Base-by-base conservation (phyloP, 2,329 filamentous ascomycete genomes). In the Teratosphaeria nubilosa region DNA sequence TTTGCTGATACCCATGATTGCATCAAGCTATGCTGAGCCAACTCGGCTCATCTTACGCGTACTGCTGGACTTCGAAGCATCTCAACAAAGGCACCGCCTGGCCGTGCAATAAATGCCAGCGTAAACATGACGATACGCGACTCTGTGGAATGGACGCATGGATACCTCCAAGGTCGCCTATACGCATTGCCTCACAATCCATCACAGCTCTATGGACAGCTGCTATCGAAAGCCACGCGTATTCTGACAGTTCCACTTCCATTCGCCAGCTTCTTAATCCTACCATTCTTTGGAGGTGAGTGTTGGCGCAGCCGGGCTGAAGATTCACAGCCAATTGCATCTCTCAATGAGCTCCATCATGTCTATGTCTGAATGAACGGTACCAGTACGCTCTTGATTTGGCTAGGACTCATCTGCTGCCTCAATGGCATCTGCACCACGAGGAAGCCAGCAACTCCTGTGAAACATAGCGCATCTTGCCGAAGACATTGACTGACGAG, bases 221-320 rank as follows among this genome's bases (percentile, higher is more conserved):
- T 65, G 5, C 56, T 70, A 16, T 65, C 66, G 16, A 68, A 69
- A 54, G 55, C 63, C 14, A 67, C 69, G 5, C 67, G 64, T 53
- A 50, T 72, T 1, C 41, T 69, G 24, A 60, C 69, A 1, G 58
- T 72, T 4, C 71, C 71, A 7, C 66, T 78, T 48, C 76, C 76
- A 1, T 62, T 78, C 20, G 70, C 77, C n/a, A 76, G 88, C 25
- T 76, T 91, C 54, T 77, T 91, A 58, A 88, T 87, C 1, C 78
- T 92, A 41, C 88, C 88, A 1, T 80, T 90, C 62, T 74, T 89
- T 48, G 87, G 86, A 30, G 34, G 11, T 16, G 34, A 37, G 34
- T 37, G 11, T 37, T 5, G 13, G 34, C 34, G 34, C 34, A 16
- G 16, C 2, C 16, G 34, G 7, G 34, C 16, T 37, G 13, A 37